A percentile compares a stretch with the other conserved stretches of the same genome.
Evolutionary conservation across 192 early-diverging fungal genomes (phyloP).

Genomic region (Rhizophagus clarus): DNA sequence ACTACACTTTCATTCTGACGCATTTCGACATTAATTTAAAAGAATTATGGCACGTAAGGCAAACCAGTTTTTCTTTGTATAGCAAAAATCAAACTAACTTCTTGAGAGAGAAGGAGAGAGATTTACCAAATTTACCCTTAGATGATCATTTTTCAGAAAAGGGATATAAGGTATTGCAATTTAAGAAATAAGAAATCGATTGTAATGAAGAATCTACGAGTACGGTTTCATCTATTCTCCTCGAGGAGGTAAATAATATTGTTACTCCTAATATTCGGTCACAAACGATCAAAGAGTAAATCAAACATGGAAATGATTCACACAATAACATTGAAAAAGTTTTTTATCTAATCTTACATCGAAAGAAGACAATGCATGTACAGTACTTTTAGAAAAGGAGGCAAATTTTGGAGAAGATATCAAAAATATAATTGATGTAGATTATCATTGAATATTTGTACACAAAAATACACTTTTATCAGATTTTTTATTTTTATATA

Average conservation of each 20-base stretch:
- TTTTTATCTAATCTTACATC: slow-evolving; percentile 42
- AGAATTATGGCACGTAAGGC: slow-evolving; percentile 38
- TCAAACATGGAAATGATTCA: slow-evolving; percentile 35
- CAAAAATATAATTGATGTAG: slow-evolving; percentile 36
- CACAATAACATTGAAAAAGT: slow-evolving; percentile 36
- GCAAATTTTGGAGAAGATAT: slow-evolving; percentile 35
- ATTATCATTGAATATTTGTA: slow-evolving; percentile 44
- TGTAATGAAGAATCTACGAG: slow-evolving; percentile 26
- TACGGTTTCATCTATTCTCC: slow-evolving; percentile 24
- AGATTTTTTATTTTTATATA: neutral
- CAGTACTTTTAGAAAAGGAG: slow-evolving; percentile 43
- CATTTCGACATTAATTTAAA: neutral
- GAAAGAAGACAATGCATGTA: too few species aligned
- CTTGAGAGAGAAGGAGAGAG: slow-evolving; percentile 44
- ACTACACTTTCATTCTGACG: neutral
- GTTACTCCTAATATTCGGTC: neutral
- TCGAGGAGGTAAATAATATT: neutral
- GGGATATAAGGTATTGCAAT: neutral
- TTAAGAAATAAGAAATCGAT: slow-evolving; percentile 22
- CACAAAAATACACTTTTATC: neutral
- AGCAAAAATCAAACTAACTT: slow-evolving; percentile 36
- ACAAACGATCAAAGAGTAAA: slow-evolving; percentile 25
- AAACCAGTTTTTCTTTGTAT: slow-evolving; percentile 41
- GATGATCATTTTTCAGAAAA: neutral
- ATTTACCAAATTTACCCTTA: slow-evolving; percentile 42